These are phyloP conservation scores for Rubia yunnanensis DNA, from an alignment of 257 asterid genomes.

Conservation along the genomic window DNA sequence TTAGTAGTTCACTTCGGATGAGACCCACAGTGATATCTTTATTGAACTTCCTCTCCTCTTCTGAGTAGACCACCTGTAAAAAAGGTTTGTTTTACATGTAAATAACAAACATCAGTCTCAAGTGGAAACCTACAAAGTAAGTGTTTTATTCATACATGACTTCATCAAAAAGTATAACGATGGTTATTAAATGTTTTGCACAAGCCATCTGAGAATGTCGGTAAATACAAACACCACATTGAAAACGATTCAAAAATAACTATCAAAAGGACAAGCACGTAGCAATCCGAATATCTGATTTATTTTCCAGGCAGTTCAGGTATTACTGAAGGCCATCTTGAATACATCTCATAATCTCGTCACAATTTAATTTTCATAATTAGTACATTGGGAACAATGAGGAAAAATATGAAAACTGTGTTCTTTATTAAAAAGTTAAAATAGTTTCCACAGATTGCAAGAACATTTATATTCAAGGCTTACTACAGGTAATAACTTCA, in stretches of 20 bases:
- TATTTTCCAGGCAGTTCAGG: background rate
- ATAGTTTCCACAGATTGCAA: background rate
- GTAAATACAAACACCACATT: background rate
- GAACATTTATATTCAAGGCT: background rate
- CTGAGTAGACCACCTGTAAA: constrained; percentile 84
- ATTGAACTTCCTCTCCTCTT: constrained; percentile 83
- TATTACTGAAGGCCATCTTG: no score
- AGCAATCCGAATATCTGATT: background rate
- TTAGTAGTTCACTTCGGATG: constrained; percentile 66
- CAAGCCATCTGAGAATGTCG: background rate
- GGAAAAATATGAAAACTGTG: background rate
- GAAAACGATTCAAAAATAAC: background rate
- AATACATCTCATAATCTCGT: no score
- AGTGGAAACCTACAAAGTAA: no score
- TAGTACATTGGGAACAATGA: background rate
- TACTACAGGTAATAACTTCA: background rate
- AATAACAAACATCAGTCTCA: background rate
- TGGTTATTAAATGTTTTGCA: no score
- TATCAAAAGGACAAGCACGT: no score
- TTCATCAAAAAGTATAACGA: no score
- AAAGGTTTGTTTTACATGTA: background rate
- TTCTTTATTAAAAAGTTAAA: background rate
- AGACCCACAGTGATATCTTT: constrained; percentile 81
- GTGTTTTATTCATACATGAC: background rate
- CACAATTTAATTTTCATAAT: background rate